Evolutionary conservation across 2,329 filamentous ascomycete genomes (phyloP).

Genomic region (Trichoderma asperellum): DNA sequence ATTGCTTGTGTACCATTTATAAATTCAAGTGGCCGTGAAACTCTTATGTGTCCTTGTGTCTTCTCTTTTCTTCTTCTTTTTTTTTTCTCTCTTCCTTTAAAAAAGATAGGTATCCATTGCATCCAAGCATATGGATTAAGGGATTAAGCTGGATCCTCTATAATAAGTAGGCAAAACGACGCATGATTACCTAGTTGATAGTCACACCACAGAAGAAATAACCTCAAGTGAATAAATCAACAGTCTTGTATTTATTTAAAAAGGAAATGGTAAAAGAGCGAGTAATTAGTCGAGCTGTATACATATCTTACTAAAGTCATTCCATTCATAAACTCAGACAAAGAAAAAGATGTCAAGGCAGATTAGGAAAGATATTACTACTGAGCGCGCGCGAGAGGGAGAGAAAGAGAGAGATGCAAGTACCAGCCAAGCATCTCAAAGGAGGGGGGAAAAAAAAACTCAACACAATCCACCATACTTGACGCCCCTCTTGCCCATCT

Average conservation of each 20-base stretch:
- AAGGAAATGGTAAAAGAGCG: constrained; percentile 7
- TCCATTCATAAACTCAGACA: constrained; percentile 13
- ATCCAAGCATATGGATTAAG: background rate
- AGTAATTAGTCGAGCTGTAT: background rate
- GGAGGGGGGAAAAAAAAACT: background rate
- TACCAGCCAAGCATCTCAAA: constrained; percentile 7
- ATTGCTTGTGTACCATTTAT: background rate
- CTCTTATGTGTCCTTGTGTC: background rate
- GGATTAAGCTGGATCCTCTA: background rate
- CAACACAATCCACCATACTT: constrained; percentile 50
- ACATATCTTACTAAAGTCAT: background rate
- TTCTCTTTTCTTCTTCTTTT: no score
- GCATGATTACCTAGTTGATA: background rate
- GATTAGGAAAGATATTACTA: background rate
- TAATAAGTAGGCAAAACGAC: background rate
- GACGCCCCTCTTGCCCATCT: constrained; percentile 69
- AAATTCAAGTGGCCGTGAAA: background rate
- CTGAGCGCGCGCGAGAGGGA: background rate
- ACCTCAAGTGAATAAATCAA: background rate
- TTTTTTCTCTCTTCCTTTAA: no score
- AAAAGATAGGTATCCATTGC: no score
- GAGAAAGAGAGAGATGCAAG: background rate
- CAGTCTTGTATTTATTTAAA: background rate
- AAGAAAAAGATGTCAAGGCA: background rate
- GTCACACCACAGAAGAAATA: background rate